Evolutionary conservation across 345 rosid species (phyloP), one percentile per base, ranked within the genome.

Genomic region (Passiflora organensis): DNA sequence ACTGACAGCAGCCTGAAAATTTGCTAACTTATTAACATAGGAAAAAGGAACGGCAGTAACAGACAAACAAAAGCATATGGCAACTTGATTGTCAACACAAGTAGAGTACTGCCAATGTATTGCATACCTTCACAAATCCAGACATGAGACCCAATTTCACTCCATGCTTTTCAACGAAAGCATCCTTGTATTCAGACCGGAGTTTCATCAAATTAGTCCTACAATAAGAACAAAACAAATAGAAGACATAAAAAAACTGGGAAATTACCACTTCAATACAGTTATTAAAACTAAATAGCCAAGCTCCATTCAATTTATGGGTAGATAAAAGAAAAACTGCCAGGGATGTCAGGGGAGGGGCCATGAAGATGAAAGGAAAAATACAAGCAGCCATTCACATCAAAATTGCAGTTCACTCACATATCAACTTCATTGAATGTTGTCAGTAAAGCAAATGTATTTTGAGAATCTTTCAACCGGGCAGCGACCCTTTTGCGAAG

Each of bases 151-250:
- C 99, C 71, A 93, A 56, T 70, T 89, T 93, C 72, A 93, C 99
- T 63, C 97, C 99, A 62, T 93, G 99, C 80, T 86, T 93, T 58
- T 93, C 99, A 36, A 77, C 66, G 72, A 93, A 93, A 48, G 86
- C 96, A 75, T 93, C 99, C 71, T 93, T 93, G 77, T 93, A 93
- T 10, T 93, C 95, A 6, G 99, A 84, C 13, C 96, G 91, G 44
- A 89, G 96, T 74, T 89, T 86, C 97, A 86, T 93, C 86, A 93
- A 76, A 73, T 86, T 93, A 37, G 99, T 89, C 99, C 99, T 93
- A 55, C 70, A 71, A 50, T 1, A 34, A 21, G 19, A 25, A 69
- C 56, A 39, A 50, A 38, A 57, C 18, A 41, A 28, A 46, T 19
- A 1, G 28, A 6, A 21, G 43, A 59, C 4, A 32, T n/a, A n/a